Base-by-base conservation (phyloP, 1,139 yeast genomes). In the Yamadazyma triangularis region DNA sequence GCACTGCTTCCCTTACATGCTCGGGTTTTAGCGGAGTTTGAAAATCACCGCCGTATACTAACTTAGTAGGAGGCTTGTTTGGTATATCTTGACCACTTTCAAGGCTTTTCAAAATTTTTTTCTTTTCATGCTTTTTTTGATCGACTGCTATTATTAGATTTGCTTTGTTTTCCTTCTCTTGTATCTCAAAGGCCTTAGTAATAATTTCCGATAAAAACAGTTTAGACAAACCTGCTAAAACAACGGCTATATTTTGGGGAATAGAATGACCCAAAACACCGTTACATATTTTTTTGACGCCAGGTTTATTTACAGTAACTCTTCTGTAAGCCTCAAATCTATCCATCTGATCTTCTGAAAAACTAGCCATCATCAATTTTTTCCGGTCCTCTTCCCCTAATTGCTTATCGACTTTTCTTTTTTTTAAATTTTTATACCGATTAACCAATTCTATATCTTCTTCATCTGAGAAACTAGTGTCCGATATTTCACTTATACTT, bases 1-100 rank as follows among this genome's bases (percentile, higher is more conserved):
- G 63, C 88, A 94, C 85, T 1, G 96, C 96, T 48, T 87, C 95
- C 27, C 94, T 62, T 25, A 89, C 69, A 51, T 89, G 95, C 42
- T 84, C 88, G 0, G 96, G 95, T 26, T 76, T 68, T 26, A 89
- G 56, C 0, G 95, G 95, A 25, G 70, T 67, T 28, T 64, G 58
- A 12, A 56, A 57, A 38, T 75, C 79, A 18, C 73, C 73, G 26
- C 48, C 51, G 36, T 55, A 67, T 15, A 44, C 48, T 32, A 68
- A 50, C 15, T 47, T 50, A 15, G 42, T 47, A 38, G 55, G 60
- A 7, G 20, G 20, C 11, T 54, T 56, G 6, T 34, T 34, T 3
- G 55, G 58, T 29, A 56, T 58, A 13, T 57, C 64, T 25, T 53
- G 44, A 1, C 62, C 68, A 3, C 40, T 37, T 23, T 53, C 61